Evolutionary conservation across 2,329 filamentous ascomycete genomes (phyloP), one percentile per base, ranked within the genome.

Genomic region (Hypoxylon sp.): DNA sequence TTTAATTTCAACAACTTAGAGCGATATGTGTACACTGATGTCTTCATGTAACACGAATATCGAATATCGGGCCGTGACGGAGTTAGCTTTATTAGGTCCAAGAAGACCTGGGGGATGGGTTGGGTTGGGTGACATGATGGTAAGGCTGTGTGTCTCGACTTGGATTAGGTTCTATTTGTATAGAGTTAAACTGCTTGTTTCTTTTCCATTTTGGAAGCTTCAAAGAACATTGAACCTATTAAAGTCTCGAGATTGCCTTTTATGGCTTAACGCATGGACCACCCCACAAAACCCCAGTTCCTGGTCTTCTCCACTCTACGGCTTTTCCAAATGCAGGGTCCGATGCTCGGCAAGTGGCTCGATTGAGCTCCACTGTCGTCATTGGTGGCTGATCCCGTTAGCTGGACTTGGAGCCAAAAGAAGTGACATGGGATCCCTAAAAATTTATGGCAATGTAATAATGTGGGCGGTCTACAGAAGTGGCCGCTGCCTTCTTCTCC

Each of bases 301-400:
- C 59, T 60, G 47, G 48, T 42, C 13, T 52, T 68, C 67, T 57
- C 70, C 70, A 72, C 65, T 68, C 54, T 29, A 56, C 53, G 56
- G 59, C 65, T 65, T 71, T 54, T 44, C 51, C 48, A 66, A 67
- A 72, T 72, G 70, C 70, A 72, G 70, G 70, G 70, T 72, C 70
- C 68, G 70, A 72, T 70, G 68, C 66, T 72, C 70, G 68, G 68
- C 60, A 67, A 57, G 62, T 66, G 57, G 66, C 55, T 67, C 58
- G 68, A 67, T 65, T 52, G 11, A 54, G 66, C 59, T 65, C 70
- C 60, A 68, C 61, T 72, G 68, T 72, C 70, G 70, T 72, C 70
- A 72, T 71, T 72, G 65, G 70, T 70, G 70, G 70, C 65, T 69
- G 56, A 47, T 51, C 65, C 65, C 55, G 47, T 50, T 22, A 50